Conservation (phyloP, 352 stramenopile species). For the Thalassiosira hispida region DNA sequence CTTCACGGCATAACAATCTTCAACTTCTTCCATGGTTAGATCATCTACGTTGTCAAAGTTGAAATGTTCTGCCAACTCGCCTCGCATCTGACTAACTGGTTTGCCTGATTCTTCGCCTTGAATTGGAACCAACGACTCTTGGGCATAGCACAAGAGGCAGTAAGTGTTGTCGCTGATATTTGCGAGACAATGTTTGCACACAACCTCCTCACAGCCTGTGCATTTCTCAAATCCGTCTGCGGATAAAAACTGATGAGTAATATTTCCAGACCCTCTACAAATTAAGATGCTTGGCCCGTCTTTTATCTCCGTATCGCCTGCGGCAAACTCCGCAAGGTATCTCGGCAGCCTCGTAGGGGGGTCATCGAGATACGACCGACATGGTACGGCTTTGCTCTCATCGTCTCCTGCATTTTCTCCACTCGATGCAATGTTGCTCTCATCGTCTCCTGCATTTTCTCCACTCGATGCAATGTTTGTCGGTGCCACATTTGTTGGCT, state of each 20-base stretch:
- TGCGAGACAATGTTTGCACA: slow-evolving; percentile 5
- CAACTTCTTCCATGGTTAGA: slow-evolving; percentile 18
- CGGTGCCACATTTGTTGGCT: slow-evolving; percentile 18
- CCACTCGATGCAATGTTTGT: not conserved
- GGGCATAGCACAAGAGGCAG: slow-evolving; percentile 16
- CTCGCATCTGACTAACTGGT: slow-evolving; percentile 12
- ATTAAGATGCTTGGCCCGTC: not conserved
- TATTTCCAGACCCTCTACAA: not conserved
- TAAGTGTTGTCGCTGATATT: not conserved
- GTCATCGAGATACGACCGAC: slow-evolving; percentile 8
- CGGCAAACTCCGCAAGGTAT: slow-evolving; percentile 30
- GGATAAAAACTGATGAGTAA: slow-evolving; percentile 4
- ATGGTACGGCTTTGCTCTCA: not conserved
- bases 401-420: not conserved
- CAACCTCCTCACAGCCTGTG: slow-evolving; percentile 6
- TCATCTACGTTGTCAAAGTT: slow-evolving; percentile 9
- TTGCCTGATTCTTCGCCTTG: not conserved
- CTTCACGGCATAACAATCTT: slow-evolving; percentile 10
- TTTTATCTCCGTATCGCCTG: not conserved
- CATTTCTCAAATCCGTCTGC: slow-evolving; percentile 1
- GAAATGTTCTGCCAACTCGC: slow-evolving; percentile 9
- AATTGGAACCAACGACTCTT: slow-evolving; percentile 10
- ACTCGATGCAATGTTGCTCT: not conserved
- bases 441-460: not conserved
- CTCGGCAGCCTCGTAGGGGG: slow-evolving; percentile 11